phyloP scores from a whole-genome alignment of 768 basidiomycete genomes.

The Mycena olivaceomarginata region DNA sequence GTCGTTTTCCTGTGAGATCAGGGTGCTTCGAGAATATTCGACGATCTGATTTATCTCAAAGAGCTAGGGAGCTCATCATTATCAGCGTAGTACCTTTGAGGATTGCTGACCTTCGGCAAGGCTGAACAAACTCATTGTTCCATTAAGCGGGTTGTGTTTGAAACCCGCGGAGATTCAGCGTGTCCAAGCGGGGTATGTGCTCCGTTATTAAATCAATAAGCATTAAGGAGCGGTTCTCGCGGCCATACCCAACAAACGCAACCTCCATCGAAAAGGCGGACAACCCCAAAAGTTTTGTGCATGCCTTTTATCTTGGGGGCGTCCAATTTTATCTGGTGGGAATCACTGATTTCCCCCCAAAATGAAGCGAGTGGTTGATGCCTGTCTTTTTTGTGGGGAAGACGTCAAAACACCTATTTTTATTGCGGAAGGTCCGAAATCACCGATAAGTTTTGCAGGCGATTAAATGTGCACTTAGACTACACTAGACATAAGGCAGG shows the following conservation, averaged over 20 bases:
- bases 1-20: slow-evolving; percentile 2
- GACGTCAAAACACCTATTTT: slow-evolving; percentile 6
- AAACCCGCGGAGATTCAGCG: slow-evolving; percentile 2
- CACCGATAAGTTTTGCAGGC: not conserved
- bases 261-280: slow-evolving; percentile 1
- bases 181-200: slow-evolving; percentile 1
- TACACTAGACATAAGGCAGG: too few relatives aligned
- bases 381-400: not conserved
- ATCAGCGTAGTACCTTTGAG: not conserved
- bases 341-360: slow-evolving; percentile 5
- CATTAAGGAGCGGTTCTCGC: slow-evolving; percentile 1
- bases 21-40: slow-evolving; percentile 4
- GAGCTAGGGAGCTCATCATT: not conserved
- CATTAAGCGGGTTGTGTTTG: not conserved
- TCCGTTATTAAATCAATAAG: not conserved
- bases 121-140: not conserved
- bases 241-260: slow-evolving; percentile 1
- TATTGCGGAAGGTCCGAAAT: slow-evolving; percentile 12
- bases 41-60: slow-evolving; percentile 2
- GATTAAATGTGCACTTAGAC: not conserved
- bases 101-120: too few relatives aligned
- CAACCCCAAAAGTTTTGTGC: slow-evolving; percentile 6
- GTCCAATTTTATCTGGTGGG: slow-evolving; percentile 5
- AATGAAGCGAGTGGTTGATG: slow-evolving; percentile 5
- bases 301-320: not conserved